Conservation (phyloP, 2,329 filamentous ascomycete genomes). For the Fusarium sp. region DNA sequence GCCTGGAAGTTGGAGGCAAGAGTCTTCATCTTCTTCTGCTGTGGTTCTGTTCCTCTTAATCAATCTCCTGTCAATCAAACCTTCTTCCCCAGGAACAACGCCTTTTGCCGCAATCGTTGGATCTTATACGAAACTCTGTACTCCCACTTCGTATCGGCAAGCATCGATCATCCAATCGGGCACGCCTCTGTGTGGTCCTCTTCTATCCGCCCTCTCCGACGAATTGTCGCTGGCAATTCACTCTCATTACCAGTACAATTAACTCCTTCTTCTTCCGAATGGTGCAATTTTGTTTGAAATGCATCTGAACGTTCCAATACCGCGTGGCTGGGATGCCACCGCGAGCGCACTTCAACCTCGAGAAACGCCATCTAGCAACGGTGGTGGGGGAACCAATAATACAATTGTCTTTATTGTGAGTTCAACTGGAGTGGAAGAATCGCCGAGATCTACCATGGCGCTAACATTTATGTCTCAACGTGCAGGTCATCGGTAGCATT, state of each 20-base stretch:
- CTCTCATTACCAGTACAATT: conserved; percentile 4
- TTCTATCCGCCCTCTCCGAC: conserved; percentile 15
- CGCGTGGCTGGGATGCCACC: conserved; percentile 33
- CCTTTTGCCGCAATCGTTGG: not conserved
- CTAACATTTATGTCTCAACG: not conserved
- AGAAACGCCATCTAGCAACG: not conserved
- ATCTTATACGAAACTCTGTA: conserved; percentile 12
- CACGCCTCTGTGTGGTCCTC: not conserved
- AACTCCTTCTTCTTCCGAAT: conserved; percentile 18
- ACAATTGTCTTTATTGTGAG: conserved; percentile 39
- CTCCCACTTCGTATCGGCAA: conserved; percentile 16
- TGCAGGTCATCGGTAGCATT: conserved; percentile 35
- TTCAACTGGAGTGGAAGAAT: not conserved
- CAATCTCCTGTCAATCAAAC: conserved; percentile 6
- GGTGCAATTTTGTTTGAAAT: conserved; percentile 31
- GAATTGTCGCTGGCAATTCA: not conserved
- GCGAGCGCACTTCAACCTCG: conserved; percentile 12
- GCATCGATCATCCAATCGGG: conserved; percentile 12
- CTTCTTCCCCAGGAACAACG: not conserved
- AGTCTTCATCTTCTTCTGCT: conserved; percentile 16
- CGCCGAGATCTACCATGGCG: not conserved
- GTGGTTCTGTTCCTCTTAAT: conserved; percentile 7
- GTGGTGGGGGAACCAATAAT: conserved; percentile 13
- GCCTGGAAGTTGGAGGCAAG: conserved; percentile 30
- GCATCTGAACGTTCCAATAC: conserved; percentile 34